These are phyloP conservation scores for Xylaria polymorpha DNA, from an alignment of 2,329 filamentous ascomycete genomes.

Conservation along the genomic window DNA sequence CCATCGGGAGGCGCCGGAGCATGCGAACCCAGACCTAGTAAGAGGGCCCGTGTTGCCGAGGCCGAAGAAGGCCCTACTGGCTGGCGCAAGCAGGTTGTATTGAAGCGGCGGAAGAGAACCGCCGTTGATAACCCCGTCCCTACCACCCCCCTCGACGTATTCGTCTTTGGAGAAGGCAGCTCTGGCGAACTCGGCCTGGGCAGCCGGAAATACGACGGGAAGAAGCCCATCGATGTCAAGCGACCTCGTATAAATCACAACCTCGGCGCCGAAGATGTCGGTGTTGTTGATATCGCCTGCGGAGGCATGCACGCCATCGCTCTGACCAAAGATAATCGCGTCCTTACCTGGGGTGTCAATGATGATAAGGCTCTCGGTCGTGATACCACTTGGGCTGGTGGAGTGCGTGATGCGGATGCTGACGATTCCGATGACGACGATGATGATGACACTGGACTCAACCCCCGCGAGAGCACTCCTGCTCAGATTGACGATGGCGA, in stretches of 20 bases:
- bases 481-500: constrained; percentile 66
- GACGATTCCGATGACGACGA: constrained; percentile 57
- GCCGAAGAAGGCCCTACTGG: constrained; percentile 29
- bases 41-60: constrained; percentile 31
- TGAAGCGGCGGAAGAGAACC: constrained; percentile 30
- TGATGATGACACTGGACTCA: constrained; percentile 72
- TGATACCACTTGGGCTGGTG: constrained; percentile 73
- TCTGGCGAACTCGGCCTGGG: constrained; percentile 76
- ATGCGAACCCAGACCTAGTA: constrained; percentile 20
- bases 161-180: constrained; percentile 70
- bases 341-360: constrained; percentile 85
- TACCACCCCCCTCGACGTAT: constrained; percentile 44
- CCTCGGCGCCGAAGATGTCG: constrained; percentile 64
- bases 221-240: constrained; percentile 70
- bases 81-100: constrained; percentile 33
- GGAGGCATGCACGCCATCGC: constrained; percentile 78
- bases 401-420: constrained; percentile 67
- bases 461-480: constrained; percentile 78
- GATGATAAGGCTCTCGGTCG: constrained; percentile 79
- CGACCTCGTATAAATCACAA: constrained; percentile 73
- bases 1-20: background rate
- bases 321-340: constrained; percentile 75
- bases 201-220: constrained; percentile 63
- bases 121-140: constrained; percentile 45
- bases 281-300: constrained; percentile 72